These are phyloP conservation scores for Wickerhamomyces rabaulensis DNA, from an alignment of 805 yeast genomes.

Conservation along the genomic window DNA sequence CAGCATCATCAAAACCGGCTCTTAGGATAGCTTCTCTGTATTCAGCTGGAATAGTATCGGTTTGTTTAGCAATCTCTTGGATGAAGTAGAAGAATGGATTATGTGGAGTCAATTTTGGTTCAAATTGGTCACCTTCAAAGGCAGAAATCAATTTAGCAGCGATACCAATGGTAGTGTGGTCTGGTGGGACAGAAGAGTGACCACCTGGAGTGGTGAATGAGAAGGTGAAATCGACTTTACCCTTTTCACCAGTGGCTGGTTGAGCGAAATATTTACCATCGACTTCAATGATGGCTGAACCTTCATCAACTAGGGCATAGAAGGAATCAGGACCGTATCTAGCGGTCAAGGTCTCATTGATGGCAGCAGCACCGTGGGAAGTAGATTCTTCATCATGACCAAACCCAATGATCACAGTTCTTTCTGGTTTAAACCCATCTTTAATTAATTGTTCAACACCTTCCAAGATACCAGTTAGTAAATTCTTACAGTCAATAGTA, in stretches of 20 bases:
- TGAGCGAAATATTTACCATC: constrained; percentile 37
- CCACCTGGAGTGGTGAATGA: constrained; percentile 65
- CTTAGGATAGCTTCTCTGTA: constrained; percentile 29
- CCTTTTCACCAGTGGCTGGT: constrained; percentile 45
- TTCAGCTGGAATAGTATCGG: constrained; percentile 23
- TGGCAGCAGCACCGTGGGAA: constrained; percentile 35
- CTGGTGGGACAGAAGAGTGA: constrained; percentile 77
- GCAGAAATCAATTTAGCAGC: constrained; percentile 49
- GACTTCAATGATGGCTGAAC: constrained; percentile 36
- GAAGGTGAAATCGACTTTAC: constrained; percentile 34
- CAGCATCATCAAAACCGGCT: constrained; percentile 28
- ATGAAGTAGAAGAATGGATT: constrained; percentile 58
- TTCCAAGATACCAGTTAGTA: constrained; percentile 61
- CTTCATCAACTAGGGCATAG: constrained; percentile 69
- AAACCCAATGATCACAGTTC: constrained; percentile 59
- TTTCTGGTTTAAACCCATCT: constrained; percentile 48
- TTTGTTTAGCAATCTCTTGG: constrained; percentile 54
- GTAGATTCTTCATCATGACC: constrained; percentile 74
- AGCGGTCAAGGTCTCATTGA: constrained; percentile 42
- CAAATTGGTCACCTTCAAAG: constrained; percentile 50
- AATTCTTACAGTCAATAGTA: constrained; percentile 66
- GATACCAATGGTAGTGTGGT: constrained; percentile 76
- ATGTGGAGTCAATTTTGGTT: constrained; percentile 38
- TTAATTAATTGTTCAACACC: constrained; percentile 52
- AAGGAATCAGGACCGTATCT: constrained; percentile 58